Percentiles rank a stretch among this genome's conserved stretches.
These are phyloP conservation scores for Cordyceps cateniannulata DNA, from an alignment of 2,329 filamentous ascomycete genomes.

Conservation along the genomic window DNA sequence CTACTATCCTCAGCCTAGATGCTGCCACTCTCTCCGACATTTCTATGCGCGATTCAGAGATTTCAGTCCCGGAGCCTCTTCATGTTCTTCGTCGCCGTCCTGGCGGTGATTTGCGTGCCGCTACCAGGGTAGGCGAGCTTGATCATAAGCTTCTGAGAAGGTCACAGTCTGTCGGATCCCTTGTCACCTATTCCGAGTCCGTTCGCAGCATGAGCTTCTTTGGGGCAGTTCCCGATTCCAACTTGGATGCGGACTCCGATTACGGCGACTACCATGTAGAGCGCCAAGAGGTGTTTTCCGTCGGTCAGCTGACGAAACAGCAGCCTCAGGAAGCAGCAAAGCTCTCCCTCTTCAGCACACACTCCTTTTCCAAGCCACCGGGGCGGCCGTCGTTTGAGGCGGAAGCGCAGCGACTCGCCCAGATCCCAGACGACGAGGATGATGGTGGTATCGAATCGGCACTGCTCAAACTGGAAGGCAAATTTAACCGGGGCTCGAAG, in stretches of 20 bases:
- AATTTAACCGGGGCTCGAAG: conserved; percentile 53
- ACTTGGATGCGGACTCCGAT: conserved; percentile 16
- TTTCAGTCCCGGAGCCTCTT: conserved; percentile 43
- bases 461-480: conserved; percentile 84
- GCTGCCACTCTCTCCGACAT: conserved; percentile 48
- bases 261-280: conserved; percentile 19
- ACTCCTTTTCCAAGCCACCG: conserved; percentile 50
- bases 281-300: conserved; percentile 44
- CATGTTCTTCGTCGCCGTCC: conserved; percentile 64
- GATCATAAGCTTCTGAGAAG: conserved; percentile 42
- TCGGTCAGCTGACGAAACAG: conserved; percentile 51
- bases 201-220: conserved; percentile 46
- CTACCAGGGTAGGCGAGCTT: conserved; percentile 57
- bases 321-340: conserved; percentile 32
- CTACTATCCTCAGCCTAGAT: conserved; percentile 54
- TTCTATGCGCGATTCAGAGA: conserved; percentile 42
- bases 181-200: conserved; percentile 56
- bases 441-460: conserved; percentile 92
- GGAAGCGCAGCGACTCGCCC: conserved; percentile 79
- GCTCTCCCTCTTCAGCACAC: conserved; percentile 53
- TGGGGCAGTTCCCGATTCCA: conserved; percentile 32
- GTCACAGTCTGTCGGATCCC: conserved; percentile 52
- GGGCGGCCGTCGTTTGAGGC: conserved; percentile 77
- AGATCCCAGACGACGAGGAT: conserved; percentile 74
- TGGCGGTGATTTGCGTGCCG: conserved; percentile 67